Conservation (phyloP, 129 eudicot genomes). For the Arctium minus region DNA sequence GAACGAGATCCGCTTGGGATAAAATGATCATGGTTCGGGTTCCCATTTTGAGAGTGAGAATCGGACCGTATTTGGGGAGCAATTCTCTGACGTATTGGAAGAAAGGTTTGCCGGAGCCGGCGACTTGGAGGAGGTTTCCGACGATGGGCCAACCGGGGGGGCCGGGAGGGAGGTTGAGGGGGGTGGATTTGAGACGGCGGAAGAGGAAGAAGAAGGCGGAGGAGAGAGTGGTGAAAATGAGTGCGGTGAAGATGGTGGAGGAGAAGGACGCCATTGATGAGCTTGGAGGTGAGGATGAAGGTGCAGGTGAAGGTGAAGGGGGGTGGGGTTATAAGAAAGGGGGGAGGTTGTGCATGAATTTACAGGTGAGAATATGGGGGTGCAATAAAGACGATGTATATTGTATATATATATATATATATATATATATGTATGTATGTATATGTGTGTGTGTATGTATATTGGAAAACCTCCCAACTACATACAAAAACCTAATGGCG, state of each 20-base stretch:
- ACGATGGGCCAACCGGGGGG: constrained; percentile 94
- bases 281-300: not conserved
- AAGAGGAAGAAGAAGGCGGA: constrained; percentile 20
- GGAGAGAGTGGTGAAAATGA: constrained; percentile 25
- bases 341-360: constrained; percentile 30
- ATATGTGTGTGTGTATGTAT: not conserved
- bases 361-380: constrained; percentile 36
- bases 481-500: not conserved
- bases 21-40: constrained; percentile 69
- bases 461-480: constrained; percentile 17
- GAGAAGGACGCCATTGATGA: constrained; percentile 32
- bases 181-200: constrained; percentile 22
- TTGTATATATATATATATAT: too few relatives aligned
- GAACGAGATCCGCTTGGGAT: constrained; percentile 49
- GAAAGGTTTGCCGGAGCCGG: constrained; percentile 76
- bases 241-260: constrained; percentile 39
- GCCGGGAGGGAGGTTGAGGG: constrained; percentile 70
- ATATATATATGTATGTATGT: too few relatives aligned
- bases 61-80: constrained; percentile 65
- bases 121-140: constrained; percentile 83
- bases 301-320: not conserved
- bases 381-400: constrained; percentile 16
- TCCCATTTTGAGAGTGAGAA: constrained; percentile 78
- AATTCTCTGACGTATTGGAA: constrained; percentile 61
- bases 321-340: constrained; percentile 33